Base-by-base conservation (phyloP, 805 yeast genomes). In the Kregervanrija delftensis region DNA sequence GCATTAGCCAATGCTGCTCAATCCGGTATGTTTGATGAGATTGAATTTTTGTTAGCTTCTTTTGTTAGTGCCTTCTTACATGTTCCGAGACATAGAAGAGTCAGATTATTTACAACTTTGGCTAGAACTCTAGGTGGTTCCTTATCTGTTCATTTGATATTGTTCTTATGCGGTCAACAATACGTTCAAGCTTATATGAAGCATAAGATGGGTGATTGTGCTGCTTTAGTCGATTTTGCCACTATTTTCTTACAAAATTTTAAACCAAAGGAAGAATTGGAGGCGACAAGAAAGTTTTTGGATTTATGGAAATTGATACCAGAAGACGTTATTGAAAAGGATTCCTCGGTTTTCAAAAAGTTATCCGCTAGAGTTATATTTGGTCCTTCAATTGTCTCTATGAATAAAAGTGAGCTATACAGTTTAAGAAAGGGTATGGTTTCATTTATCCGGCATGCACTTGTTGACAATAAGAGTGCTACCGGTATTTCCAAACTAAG, bases 71-170 rank as follows among this genome's bases (percentile, higher is more conserved):
- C 99, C 1, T 87, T 93, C 66, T 81, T 83, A 44, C 98, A 93
- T 60, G 90, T 93, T 51, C 99, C 99, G 49, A 80, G 96, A 60
- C 99, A 93, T 62, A 85, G 99, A 65, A 77, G 99, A 56, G 95
- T 87, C 35, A 82, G 81, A 58, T 67, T 93, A 43, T 93, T 86
- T 56, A 75, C 86, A 2, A 82, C 95, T 1, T 72, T 93, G 51
- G 79, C 89, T 12, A 73, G 73, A 53, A 85, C 96, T 2, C 68
- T 93, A 49, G 90, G 91, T 16, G 68, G 83, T 39, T 69, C 72
- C 8, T 65, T 71, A 40, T 77, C 95, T 2, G 71, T 90, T 49
- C 86, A 85, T 53, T 71, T 83, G 41, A 75, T 91, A 39, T 61
- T 91, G 50, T 82, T 86, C 55, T 71, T 93, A 54, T 75, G 91